Percentiles rank a stretch among this genome's conserved stretches.
These are phyloP conservation scores for Xylaria sp. DNA, from an alignment of 2,329 filamentous ascomycete genomes.

Conservation along the genomic window DNA sequence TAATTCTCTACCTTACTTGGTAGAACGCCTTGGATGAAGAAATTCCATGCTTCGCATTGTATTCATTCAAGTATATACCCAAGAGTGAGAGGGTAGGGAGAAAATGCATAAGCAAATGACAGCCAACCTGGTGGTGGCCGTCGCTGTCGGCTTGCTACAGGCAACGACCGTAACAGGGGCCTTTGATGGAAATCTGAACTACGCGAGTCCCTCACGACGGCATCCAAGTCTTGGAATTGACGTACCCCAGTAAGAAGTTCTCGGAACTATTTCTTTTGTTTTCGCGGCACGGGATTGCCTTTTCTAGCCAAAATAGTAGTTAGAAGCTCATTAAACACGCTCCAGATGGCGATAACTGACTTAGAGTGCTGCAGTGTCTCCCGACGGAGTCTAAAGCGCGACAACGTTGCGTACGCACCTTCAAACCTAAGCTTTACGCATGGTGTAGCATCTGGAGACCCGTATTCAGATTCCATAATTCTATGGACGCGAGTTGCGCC, in stretches of 20 bases:
- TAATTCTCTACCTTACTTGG: background rate
- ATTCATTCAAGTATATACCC: background rate
- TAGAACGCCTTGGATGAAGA: background rate
- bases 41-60: background rate
- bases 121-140: background rate
- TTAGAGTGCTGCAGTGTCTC: constrained; percentile 53
- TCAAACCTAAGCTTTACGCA: constrained; percentile 71
- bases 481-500: constrained; percentile 62
- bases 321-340: no score
- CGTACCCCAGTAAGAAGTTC: constrained; percentile 57
- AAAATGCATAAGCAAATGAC: constrained; percentile 21
- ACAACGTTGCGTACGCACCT: constrained; percentile 55
- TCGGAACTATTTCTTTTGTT: no score
- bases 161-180: constrained; percentile 30
- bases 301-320: no score
- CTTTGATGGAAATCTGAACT: constrained; percentile 68
- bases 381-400: constrained; percentile 60
- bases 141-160: constrained; percentile 20
- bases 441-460: constrained; percentile 64
- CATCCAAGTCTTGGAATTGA: constrained; percentile 72
- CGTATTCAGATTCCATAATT: constrained; percentile 67
- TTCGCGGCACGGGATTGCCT: no score
- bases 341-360: no score
- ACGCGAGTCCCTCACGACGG: constrained; percentile 71
- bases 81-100: background rate